phyloP scores from a whole-genome alignment of 306 rosid species.

The Lathyrus aphaca region DNA sequence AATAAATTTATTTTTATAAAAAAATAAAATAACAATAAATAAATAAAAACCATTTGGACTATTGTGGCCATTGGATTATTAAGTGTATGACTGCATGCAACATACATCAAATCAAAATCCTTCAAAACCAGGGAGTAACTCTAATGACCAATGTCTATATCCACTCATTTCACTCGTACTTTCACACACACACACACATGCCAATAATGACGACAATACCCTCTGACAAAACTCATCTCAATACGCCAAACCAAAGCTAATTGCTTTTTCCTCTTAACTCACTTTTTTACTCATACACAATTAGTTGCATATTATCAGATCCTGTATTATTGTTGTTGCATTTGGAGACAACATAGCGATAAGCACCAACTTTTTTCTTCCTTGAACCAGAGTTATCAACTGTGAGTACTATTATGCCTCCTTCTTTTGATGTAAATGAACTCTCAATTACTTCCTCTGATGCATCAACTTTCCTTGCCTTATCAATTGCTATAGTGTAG shows the following conservation, averaged over 20 bases:
- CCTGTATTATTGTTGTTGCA: slow-evolving; percentile 33
- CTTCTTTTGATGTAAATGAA: slow-evolving; percentile 74
- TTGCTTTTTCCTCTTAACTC: background rate
- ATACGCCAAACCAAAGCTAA: background rate
- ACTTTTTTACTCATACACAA: background rate
- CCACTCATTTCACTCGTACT: background rate
- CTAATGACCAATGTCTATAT: background rate
- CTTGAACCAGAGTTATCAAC: slow-evolving; percentile 83
- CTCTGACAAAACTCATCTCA: slow-evolving; percentile 12
- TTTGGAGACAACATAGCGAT: slow-evolving; percentile 79
- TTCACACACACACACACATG: background rate
- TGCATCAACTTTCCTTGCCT: slow-evolving; percentile 61
- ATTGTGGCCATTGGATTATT: background rate
- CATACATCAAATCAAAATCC: background rate
- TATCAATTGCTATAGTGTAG: slow-evolving; percentile 82
- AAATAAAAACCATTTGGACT: no score
- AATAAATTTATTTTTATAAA: background rate
- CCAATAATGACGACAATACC: background rate
- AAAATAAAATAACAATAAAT: background rate
- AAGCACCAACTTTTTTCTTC: slow-evolving; percentile 86
- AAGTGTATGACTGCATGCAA: background rate
- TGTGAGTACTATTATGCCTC: slow-evolving; percentile 78
- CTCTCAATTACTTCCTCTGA: slow-evolving; percentile 79
- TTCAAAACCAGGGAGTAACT: background rate
- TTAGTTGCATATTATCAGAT: slow-evolving; percentile 23